phyloP scores from a whole-genome alignment of 2,329 filamentous ascomycete genomes.

The Calonectria henricotiae region DNA sequence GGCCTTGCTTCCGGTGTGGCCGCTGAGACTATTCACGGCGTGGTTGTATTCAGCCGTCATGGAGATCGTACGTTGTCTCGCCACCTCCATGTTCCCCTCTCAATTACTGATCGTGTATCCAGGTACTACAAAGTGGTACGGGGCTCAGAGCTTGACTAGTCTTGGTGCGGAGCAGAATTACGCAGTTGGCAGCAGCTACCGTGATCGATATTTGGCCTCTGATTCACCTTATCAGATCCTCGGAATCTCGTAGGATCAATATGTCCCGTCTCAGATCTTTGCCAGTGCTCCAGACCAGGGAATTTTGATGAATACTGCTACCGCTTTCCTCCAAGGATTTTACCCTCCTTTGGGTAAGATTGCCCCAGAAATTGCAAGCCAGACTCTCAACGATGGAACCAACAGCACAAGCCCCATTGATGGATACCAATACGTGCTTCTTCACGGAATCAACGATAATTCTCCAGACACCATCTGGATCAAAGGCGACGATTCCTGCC shows the following conservation, averaged over 20 bases:
- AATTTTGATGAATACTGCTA: conserved; percentile 57
- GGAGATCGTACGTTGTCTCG: conserved; percentile 55
- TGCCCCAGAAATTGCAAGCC: conserved; percentile 49
- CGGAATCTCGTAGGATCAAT: conserved; percentile 56
- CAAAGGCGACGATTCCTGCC: conserved; percentile 58
- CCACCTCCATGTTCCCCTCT: not conserved
- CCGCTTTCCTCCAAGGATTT: conserved; percentile 57
- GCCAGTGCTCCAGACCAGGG: conserved; percentile 56
- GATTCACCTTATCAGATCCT: conserved; percentile 53
- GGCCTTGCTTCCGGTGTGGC: conserved; percentile 27
- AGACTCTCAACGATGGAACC: conserved; percentile 55
- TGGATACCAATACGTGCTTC: conserved; percentile 57
- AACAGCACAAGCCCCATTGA: conserved; percentile 53
- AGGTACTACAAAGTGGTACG: conserved; percentile 59
- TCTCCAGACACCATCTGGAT: conserved; percentile 59
- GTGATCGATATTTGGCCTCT: conserved; percentile 47
- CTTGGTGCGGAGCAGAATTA: conserved; percentile 57
- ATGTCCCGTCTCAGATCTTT: conserved; percentile 55
- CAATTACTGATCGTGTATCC: conserved; percentile 2
- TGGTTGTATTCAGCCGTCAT: conserved; percentile 56
- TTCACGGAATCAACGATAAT: conserved; percentile 54
- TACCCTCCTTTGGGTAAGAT: conserved; percentile 55
- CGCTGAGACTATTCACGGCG: conserved; percentile 56
- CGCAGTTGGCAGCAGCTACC: conserved; percentile 50
- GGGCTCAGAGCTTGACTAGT: conserved; percentile 54